Evolutionary conservation across 805 yeast species (phyloP).

Genomic region (Blastobotrys robertii): DNA sequence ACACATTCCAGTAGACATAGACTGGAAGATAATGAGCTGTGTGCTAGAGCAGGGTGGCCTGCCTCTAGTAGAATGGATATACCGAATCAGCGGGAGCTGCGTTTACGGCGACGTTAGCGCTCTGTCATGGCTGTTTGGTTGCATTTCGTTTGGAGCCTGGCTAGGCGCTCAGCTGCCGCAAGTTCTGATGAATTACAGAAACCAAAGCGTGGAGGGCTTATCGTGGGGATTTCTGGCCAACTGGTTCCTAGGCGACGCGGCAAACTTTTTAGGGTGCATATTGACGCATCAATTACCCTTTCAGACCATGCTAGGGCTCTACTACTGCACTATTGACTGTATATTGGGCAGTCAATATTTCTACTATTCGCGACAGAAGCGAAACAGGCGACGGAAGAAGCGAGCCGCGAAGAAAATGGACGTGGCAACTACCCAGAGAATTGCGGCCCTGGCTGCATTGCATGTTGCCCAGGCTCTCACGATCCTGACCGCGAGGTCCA

Average conservation of each 20-base stretch:
- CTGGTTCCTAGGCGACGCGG: constrained; percentile 58
- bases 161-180: constrained; percentile 69
- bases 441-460: no score
- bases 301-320: constrained; percentile 61
- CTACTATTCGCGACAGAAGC: constrained; percentile 40
- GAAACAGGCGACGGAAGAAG: no score
- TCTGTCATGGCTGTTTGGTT: constrained; percentile 17
- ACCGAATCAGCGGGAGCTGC: constrained; percentile 18
- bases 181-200: constrained; percentile 46
- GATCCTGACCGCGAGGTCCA: no score
- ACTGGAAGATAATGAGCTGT: constrained; percentile 13
- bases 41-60: constrained; percentile 19
- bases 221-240: constrained; percentile 48
- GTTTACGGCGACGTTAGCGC: constrained; percentile 21
- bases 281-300: constrained; percentile 73
- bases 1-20: not conserved
- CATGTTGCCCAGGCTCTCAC: no score
- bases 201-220: constrained; percentile 58
- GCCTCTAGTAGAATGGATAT: constrained; percentile 20
- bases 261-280: constrained; percentile 59
- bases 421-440: no score
- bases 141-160: constrained; percentile 40
- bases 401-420: no score
- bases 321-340: constrained; percentile 64
- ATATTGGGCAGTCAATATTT: constrained; percentile 61